A percentile compares a stretch with the other conserved stretches of the same genome.
These are phyloP conservation scores for Selenicereus undatus DNA, from an alignment of 148 eudicot genomes.

Conservation along the genomic window DNA sequence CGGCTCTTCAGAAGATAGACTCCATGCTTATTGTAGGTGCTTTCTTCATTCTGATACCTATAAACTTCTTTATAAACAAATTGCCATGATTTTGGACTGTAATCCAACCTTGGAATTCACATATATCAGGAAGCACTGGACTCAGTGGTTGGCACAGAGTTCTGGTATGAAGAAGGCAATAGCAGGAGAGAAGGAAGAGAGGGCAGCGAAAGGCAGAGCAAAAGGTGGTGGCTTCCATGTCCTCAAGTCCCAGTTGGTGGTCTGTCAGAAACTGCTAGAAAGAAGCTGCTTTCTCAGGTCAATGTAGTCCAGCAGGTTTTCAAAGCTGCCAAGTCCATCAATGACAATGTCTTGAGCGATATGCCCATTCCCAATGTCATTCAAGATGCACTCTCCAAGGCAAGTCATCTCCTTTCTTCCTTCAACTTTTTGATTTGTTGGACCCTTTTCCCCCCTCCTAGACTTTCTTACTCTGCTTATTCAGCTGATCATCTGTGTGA, in stretches of 20 bases:
- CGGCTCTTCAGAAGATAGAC: slow-evolving; percentile 83
- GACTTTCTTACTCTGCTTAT: background rate
- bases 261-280: slow-evolving; percentile 69
- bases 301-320: slow-evolving; percentile 78
- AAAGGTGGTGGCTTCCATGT: slow-evolving; percentile 94
- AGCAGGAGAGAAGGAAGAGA: slow-evolving; percentile 67
- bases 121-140: slow-evolving; percentile 71
- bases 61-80: background rate
- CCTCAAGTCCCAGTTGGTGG: slow-evolving; percentile 81
- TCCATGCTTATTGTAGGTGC: slow-evolving; percentile 85
- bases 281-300: slow-evolving; percentile 67
- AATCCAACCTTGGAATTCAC: slow-evolving; percentile 5
- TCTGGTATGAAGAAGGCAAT: slow-evolving; percentile 86
- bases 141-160: slow-evolving; percentile 73
- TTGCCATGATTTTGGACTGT: background rate
- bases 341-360: slow-evolving; percentile 64
- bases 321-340: slow-evolving; percentile 93
- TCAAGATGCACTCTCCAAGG: slow-evolving; percentile 80
- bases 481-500: background rate
- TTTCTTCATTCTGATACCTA: slow-evolving; percentile 22
- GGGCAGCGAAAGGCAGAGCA: slow-evolving; percentile 58
- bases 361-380: slow-evolving; percentile 65
- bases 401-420: slow-evolving; percentile 17
- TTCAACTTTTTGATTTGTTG: background rate
- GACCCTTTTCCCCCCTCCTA: background rate